phyloP scores from a whole-genome alignment of 2,329 filamentous ascomycete species.

The Neocucurbitaria cava region DNA sequence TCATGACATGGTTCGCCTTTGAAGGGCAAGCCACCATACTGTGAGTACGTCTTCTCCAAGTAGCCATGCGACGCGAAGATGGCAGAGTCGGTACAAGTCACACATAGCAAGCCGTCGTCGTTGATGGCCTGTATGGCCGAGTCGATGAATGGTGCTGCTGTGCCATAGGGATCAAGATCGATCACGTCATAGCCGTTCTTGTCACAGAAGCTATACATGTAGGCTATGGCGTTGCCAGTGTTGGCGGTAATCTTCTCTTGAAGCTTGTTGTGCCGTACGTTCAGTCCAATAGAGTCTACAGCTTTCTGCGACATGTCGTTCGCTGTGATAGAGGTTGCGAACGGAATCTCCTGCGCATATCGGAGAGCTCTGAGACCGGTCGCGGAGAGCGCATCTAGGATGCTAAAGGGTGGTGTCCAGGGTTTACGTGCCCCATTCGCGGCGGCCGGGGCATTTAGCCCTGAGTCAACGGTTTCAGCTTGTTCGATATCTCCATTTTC shows the following conservation, averaged over 20 bases:
- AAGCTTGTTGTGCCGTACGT: conserved; percentile 83
- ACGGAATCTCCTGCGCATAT: conserved; percentile 90
- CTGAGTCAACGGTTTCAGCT: conserved; percentile 6
- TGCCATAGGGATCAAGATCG: conserved; percentile 95
- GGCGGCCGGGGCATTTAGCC: neutral
- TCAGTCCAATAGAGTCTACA: conserved; percentile 80
- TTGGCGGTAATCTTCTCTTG: conserved; percentile 73
- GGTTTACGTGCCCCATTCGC: conserved; percentile 13
- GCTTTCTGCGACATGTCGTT: conserved; percentile 87
- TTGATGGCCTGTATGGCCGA: conserved; percentile 85
- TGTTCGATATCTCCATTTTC: conserved; percentile 20
- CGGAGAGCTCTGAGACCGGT: conserved; percentile 89
- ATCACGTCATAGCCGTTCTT: conserved; percentile 81
- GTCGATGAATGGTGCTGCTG: conserved; percentile 90
- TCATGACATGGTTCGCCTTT: conserved; percentile 90
- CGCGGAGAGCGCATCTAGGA: conserved; percentile 92
- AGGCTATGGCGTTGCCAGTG: conserved; percentile 82
- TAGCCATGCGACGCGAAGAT: conserved; percentile 96
- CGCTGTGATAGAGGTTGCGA: conserved; percentile 79
- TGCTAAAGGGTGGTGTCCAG: conserved; percentile 55
- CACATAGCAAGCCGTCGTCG: conserved; percentile 88
- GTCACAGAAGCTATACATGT: conserved; percentile 82
- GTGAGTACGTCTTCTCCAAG: conserved; percentile 87
- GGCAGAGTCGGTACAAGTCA: conserved; percentile 95
- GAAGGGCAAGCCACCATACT: conserved; percentile 90